phyloP scores from a whole-genome alignment of 495 filamentous ascomycete species.

The Podospora fimiseda region DNA sequence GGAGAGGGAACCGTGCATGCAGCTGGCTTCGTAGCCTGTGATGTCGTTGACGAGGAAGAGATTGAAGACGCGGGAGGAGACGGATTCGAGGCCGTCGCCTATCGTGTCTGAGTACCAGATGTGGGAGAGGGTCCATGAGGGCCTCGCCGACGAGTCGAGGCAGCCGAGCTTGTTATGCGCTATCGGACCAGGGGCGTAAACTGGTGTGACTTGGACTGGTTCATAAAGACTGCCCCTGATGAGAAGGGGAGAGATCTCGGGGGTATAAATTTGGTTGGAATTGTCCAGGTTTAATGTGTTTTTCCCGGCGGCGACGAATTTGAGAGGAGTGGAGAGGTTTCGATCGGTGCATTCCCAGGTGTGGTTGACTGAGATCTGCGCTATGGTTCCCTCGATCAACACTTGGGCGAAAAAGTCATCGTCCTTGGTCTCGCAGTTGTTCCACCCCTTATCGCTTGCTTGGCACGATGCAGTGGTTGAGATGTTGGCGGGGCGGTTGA shows the following conservation, averaged over 20 bases:
- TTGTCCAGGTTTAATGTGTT: constrained; percentile 3
- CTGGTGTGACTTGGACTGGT: constrained; percentile 19
- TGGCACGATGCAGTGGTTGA: constrained; percentile 12
- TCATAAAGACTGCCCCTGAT: constrained; percentile 14
- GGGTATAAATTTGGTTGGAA: background rate
- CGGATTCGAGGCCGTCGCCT: constrained; percentile 10
- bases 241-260: constrained; percentile 12
- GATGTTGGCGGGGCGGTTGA: constrained; percentile 28
- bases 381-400: background rate
- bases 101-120: constrained; percentile 16
- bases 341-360: constrained; percentile 19
- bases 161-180: constrained; percentile 15
- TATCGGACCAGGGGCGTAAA: constrained; percentile 13
- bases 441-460: constrained; percentile 5
- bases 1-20: constrained; percentile 10
- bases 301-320: constrained; percentile 15
- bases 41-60: constrained; percentile 17
- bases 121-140: constrained; percentile 14
- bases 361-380: constrained; percentile 8
- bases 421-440: background rate
- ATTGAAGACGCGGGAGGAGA: constrained; percentile 11
- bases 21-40: constrained; percentile 25
- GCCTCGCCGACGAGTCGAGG: constrained; percentile 5
- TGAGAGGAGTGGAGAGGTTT: background rate
- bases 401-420: background rate